Percentiles rank a stretch among this genome's conserved stretches.
These are phyloP conservation scores for Eimeria falciformis DNA, from an alignment of 169 alveolate genomes.

Conservation along the genomic window DNA sequence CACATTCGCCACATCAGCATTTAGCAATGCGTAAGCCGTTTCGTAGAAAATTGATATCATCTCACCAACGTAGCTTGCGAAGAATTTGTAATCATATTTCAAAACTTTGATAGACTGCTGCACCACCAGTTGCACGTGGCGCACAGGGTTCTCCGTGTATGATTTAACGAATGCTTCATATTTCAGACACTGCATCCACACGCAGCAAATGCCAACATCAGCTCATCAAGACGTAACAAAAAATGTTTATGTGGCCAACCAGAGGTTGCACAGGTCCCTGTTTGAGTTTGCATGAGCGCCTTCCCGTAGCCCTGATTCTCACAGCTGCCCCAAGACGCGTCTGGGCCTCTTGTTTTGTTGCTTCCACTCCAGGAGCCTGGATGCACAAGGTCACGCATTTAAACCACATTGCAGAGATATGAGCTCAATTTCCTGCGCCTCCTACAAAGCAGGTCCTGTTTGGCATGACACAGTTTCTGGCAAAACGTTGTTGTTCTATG, in stretches of 20 bases:
- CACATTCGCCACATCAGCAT: constrained; percentile 62
- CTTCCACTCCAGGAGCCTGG: constrained; percentile 35
- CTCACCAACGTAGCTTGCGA: constrained; percentile 55
- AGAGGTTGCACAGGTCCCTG: too few relatives aligned
- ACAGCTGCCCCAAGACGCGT: constrained; percentile 24
- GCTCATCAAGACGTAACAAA: background rate
- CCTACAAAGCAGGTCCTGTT: too few relatives aligned
- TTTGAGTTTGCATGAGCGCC: too few relatives aligned
- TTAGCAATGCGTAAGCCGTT: constrained; percentile 43
- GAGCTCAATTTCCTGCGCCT: too few relatives aligned
- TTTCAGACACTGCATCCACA: constrained; percentile 57
- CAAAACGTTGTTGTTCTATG: too few relatives aligned
- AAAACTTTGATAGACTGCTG: constrained; percentile 41
- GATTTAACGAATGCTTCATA: background rate
- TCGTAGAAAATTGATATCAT: constrained; percentile 75
- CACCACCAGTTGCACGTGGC: constrained; percentile 4
- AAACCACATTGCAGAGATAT: too few relatives aligned
- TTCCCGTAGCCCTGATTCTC: background rate
- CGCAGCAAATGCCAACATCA: background rate
- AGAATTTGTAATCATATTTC: constrained; percentile 50
- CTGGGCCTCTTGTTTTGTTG: background rate
- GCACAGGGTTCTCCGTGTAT: background rate
- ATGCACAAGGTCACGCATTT: too few relatives aligned
- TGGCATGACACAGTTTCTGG: too few relatives aligned
- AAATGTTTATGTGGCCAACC: too few relatives aligned